Base-by-base conservation (phyloP, 345 rosid genomes). In the Eucalyptus tenuipes region DNA sequence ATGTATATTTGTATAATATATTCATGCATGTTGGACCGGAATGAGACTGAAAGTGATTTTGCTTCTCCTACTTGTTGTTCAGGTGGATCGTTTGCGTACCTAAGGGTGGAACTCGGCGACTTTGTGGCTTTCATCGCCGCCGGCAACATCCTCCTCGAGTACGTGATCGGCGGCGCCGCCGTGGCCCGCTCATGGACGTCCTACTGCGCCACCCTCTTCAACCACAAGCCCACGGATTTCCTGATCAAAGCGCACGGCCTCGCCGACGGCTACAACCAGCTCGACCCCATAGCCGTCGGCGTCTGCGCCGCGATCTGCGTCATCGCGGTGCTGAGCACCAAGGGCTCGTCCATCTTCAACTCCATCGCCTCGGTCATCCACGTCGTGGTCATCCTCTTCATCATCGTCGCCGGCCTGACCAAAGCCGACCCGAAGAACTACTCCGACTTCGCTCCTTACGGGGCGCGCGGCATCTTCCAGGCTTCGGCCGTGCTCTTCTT, bases 111-210 rank as follows among this genome's bases (percentile, higher is more conserved):
- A 91, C 94, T 96, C 10, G 99, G 99, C 20, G 99, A 97, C 90
- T 97, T 97, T 92, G 88, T 95, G 90, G 98, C 99, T 45, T 97
- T 96, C 94, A 92, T 97, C 4, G 97, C 98, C 10, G 99, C 96
- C 6, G 99, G 98, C 79, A 97, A 97, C 94, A 96, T 97, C 49
- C 91, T 97, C 33, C 91, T 97, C 5, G 98, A 96, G 88, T 95
- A 94, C 81, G 90, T 96, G 7, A 92, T 96, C 12, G 93, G 96
- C 0, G 95, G 97, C 10, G 99, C 98, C 0, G 99, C 98, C 1
- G 98, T 97, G 64, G 91, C 99, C 11, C 91, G 99, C 22, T 88
- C 99, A 5, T 97, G 99, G 97, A 96, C 98, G 29, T 96, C 97
- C 52, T 97, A 96, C 91, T 94, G 96, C 80, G 98, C 99, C 88